Evolutionary conservation across 1,284 basidiomycete species (phyloP), one percentile per base, ranked within the genome.

Genomic region (Puccinia polysora): DNA sequence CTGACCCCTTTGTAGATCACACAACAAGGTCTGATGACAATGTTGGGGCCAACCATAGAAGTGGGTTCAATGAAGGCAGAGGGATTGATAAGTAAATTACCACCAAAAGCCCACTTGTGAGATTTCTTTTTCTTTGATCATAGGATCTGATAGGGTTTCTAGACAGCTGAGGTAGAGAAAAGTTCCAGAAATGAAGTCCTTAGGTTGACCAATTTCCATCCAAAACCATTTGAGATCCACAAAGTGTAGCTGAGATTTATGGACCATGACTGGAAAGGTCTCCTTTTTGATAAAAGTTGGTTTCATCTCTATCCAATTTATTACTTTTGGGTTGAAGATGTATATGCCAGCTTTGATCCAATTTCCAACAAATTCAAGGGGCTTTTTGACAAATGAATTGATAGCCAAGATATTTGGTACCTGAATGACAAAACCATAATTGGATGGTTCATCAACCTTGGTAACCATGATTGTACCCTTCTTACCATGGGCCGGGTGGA

Each of bases 311-410:
- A 84, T 84, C 67, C 83, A 80, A 77, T 83, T 77, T 65, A 84
- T 78, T 59, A 84, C 78, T 47, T 78, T 80, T 18, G 83, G 83
- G 81, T 83, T 82, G 82, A 84, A 83, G 77, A 84, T 83, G 80
- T 84, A 84, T 80, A 84, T 83, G 79, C 83, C 83, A 74, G 83
- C 83, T 78, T 84, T 84, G 80, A 84, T 83, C 73, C 82, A 78
- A 81, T 84, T 84, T 53, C 83, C 83, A 71, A 84, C 83, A 73
- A 83, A 84, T 75, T 83, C 82, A 74, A 83, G 81, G 38, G 83
- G 83, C 79, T 84, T 84, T 78, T 84, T 83, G 63, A 84, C 83
- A 78, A 84, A 84, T 75, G 82, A 81, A 79, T 84, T 82, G 75
- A 84, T 84, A 12, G 81, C 81, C 43, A 80, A 80, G 74, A 73